Base-by-base conservation (phyloP, 495 filamentous ascomycete species). In the Penicillium coffeae region DNA sequence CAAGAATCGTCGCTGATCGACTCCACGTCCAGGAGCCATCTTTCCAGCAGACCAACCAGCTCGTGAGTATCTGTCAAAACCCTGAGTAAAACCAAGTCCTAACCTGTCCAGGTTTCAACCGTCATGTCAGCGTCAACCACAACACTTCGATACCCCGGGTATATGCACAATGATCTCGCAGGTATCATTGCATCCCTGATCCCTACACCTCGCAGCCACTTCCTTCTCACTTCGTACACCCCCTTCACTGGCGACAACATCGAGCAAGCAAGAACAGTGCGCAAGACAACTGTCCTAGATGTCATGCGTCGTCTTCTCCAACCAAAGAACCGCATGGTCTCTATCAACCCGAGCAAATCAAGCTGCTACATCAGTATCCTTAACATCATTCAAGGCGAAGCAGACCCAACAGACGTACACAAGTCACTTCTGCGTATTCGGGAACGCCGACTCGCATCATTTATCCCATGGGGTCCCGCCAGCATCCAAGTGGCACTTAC, bases 101-200 rank as follows among this genome's bases (percentile, higher is more conserved):
- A 4, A 48, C 41, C 36, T 22, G n/a, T 20, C 15, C 42, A 82
- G 76, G 81, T 95, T 8, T 95, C 92, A 21, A 98, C 94, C 2
- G 94, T 98, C 54, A 98, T 98, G 93, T 96, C 91, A 19, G 93
- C 94, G 8, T 92, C 89, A 58, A 98, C 93, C 1, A 96, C 91
- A 5, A 95, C 93, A 7, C 84, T 98, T 25, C 81, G 93, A 49
- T 97, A 98, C 65, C 93, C 93, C 1, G 93, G 94, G 20, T 98
- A 98, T 63, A 97, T 98, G 94, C 93, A 98, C 72, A 98, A 98
- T 64, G 93, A 98, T 62, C 85, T 98, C 7, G 92, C 94, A 54
- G 90, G 91, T 59, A 96, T 98, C 60, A 83, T 97, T 38, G 94
- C 93, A 32, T 94, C 90, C 16, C 78, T 98, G 5, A 96, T 98